phyloP scores from a whole-genome alignment of 148 eudicot genomes.

The Polygonum maritimum region DNA sequence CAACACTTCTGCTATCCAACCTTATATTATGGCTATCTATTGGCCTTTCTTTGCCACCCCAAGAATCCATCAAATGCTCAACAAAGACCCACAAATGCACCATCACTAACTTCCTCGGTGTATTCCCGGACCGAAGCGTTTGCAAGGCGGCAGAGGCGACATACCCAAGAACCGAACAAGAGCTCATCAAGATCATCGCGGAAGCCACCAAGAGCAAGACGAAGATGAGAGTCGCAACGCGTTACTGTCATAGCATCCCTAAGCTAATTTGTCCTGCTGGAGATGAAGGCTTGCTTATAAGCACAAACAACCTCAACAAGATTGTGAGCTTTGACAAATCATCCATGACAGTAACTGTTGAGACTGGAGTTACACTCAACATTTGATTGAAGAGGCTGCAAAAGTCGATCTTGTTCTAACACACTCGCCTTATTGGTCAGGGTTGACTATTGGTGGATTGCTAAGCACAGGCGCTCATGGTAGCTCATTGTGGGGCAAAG shows the following conservation, averaged over 20 bases:
- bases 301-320: slow-evolving; percentile 19
- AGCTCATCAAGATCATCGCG: slow-evolving; percentile 15
- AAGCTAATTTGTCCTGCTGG: slow-evolving; percentile 27
- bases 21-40: background rate
- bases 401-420: slow-evolving; percentile 13
- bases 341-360: slow-evolving; percentile 15
- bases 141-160: slow-evolving; percentile 15
- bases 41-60: slow-evolving; percentile 10
- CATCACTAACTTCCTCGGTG: slow-evolving; percentile 18
- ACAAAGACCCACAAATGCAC: slow-evolving; percentile 18
- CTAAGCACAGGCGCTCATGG: slow-evolving; percentile 23
- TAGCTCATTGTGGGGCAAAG: slow-evolving; percentile 20
- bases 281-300: slow-evolving; percentile 19
- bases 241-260: slow-evolving; percentile 19
- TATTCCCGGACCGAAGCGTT: slow-evolving; percentile 20
- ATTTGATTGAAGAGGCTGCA: slow-evolving; percentile 23
- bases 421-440: slow-evolving; percentile 18
- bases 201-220: slow-evolving; percentile 14
- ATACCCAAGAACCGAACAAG: slow-evolving; percentile 17
- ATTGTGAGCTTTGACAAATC: background rate
- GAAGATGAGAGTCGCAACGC: slow-evolving; percentile 26
- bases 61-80: slow-evolving; percentile 23
- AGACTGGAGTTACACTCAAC: slow-evolving; percentile 17
- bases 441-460: slow-evolving; percentile 24
- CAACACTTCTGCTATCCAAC: background rate